phyloP scores from a whole-genome alignment of 129 eudicot species.

The Oenanthe sinensis region DNA sequence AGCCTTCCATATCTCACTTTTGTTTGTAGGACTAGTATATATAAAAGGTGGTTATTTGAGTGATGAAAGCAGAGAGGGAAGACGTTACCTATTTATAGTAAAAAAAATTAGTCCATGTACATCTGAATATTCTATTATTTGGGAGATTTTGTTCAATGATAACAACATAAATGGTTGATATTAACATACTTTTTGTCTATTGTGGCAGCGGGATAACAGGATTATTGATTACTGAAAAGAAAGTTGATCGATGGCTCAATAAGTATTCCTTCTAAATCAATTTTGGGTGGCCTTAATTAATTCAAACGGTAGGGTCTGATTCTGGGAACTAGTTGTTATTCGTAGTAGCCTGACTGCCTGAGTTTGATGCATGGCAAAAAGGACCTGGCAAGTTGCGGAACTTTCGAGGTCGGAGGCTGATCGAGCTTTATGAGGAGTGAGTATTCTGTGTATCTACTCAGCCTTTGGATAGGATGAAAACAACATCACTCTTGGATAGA shows the following conservation, averaged over 20 bases:
- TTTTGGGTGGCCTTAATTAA: neutral
- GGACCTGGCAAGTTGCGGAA: neutral
- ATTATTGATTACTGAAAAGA: neutral
- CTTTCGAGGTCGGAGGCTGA: neutral
- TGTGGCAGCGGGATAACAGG: no score
- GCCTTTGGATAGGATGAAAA: neutral
- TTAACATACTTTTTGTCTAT: neutral
- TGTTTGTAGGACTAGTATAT: neutral
- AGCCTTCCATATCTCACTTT: neutral
- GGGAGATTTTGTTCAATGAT: neutral
- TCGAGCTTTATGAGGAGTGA: neutral
- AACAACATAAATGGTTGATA: neutral
- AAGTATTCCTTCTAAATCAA: neutral
- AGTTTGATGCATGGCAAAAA: neutral
- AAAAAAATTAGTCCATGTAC: neutral
- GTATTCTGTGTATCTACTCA: neutral
- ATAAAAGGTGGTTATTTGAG: neutral
- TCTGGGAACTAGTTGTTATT: neutral
- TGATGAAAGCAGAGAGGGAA: neutral
- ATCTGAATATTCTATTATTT: no score
- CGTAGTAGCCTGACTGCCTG: neutral
- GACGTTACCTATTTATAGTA: conserved; percentile 7
- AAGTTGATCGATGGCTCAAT: neutral
- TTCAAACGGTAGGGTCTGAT: neutral
- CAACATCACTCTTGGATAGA: neutral